phyloP scores from a whole-genome alignment of 2,329 filamentous ascomycete species.

The Fusarium sublunatum region DNA sequence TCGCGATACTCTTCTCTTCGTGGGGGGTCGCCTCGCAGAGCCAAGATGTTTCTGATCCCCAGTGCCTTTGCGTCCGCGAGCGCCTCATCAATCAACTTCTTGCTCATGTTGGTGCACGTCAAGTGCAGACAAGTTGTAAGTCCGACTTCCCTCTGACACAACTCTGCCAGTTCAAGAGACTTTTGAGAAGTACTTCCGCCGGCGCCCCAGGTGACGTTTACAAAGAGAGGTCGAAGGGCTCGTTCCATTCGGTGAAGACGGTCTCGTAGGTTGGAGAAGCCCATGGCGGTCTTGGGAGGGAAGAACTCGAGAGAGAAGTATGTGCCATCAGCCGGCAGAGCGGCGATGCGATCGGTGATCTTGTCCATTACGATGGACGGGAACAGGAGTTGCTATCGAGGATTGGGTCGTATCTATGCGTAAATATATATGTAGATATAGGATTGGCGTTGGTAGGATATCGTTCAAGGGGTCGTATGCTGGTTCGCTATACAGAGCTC shows the following conservation, averaged over 20 bases:
- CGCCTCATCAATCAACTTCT: slow-evolving; percentile 84
- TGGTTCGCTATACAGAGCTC: slow-evolving; percentile 1
- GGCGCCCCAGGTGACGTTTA: slow-evolving; percentile 98
- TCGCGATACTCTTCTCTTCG: slow-evolving; percentile 85
- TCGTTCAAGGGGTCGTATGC: slow-evolving; percentile 20
- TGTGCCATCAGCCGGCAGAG: slow-evolving; percentile 80
- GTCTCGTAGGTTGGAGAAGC: slow-evolving; percentile 91
- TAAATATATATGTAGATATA: not conserved
- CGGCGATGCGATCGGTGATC: slow-evolving; percentile 95
- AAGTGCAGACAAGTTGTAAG: slow-evolving; percentile 95
- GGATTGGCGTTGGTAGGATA: slow-evolving; percentile 22
- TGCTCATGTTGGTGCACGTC: slow-evolving; percentile 98
- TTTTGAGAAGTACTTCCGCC: slow-evolving; percentile 92
- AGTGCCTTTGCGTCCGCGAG: slow-evolving; percentile 90
- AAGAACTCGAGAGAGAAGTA: slow-evolving; percentile 99
- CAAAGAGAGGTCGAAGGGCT: slow-evolving; percentile 89
- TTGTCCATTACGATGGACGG: slow-evolving; percentile 72
- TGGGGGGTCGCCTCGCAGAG: slow-evolving; percentile 90
- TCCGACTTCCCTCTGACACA: slow-evolving; percentile 91
- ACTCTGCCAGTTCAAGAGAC: slow-evolving; percentile 92
- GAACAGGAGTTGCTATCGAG: not conserved
- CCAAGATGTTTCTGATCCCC: slow-evolving; percentile 93
- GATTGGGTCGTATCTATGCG: not conserved
- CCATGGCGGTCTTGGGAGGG: slow-evolving; percentile 96
- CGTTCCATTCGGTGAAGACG: slow-evolving; percentile 95